These are phyloP conservation scores for Choanephora cucurbitarum DNA, from an alignment of 371 early-diverging fungal species.

Conservation along the genomic window DNA sequence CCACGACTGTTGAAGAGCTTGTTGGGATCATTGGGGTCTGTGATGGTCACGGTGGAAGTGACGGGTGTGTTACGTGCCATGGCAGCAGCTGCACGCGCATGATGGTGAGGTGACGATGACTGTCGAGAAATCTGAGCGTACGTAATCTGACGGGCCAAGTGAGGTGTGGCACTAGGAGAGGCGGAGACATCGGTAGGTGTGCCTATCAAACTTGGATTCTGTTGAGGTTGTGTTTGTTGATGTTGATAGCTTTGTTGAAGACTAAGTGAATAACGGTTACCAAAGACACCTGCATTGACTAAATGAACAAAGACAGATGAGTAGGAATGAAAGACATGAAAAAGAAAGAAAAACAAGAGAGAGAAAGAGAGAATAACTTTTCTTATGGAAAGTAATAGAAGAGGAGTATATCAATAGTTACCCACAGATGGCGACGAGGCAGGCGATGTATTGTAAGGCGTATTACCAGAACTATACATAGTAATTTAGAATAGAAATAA, in stretches of 20 bases:
- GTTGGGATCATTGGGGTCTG: constrained; percentile 64
- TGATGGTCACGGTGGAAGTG: constrained; percentile 61
- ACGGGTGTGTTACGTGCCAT: constrained; percentile 51
- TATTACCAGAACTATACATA: background rate
- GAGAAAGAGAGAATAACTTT: too few relatives aligned
- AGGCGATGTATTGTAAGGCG: constrained; percentile 15
- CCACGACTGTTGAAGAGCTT: constrained; percentile 31
- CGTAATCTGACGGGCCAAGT: constrained; percentile 74
- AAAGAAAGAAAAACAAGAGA: too few relatives aligned
- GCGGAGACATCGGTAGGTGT: background rate
- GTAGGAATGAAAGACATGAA: too few relatives aligned
- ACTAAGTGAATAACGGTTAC: constrained; percentile 4
- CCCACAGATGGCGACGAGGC: constrained; percentile 24
- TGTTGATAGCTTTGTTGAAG: constrained; percentile 2
- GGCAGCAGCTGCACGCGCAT: constrained; percentile 83
- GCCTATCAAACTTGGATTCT: background rate
- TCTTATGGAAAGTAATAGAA: too few relatives aligned
- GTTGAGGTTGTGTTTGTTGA: constrained; percentile 8
- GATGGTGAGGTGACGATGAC: constrained; percentile 84
- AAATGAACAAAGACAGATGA: constrained; percentile 14
- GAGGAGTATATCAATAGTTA: too few relatives aligned
- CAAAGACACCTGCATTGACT: background rate
- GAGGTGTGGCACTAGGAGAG: constrained; percentile 24
- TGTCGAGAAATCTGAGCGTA: constrained; percentile 76
- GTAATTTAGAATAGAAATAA: too few relatives aligned